Base-by-base conservation (phyloP, 2,329 filamentous ascomycete genomes). In the Lecanicillium sp. region DNA sequence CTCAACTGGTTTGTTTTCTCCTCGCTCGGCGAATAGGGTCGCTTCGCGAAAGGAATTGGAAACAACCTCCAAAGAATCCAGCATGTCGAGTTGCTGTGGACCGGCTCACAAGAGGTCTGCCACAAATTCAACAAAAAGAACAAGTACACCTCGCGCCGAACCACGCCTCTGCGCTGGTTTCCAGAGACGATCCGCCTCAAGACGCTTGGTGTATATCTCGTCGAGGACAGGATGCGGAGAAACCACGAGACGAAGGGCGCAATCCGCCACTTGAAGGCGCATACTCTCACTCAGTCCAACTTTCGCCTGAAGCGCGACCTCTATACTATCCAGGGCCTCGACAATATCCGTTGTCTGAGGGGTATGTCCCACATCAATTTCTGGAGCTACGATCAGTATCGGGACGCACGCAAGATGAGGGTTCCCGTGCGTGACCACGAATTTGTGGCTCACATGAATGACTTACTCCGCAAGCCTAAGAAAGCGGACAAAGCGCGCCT, bases 1-100 rank as follows among this genome's bases (percentile, higher is more conserved):
- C 51, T 60, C 2, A 78, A 78, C 53, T 71, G 60, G 0, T 77
- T 77, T 51, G 69, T 67, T 0, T 77, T 78, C 54, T 74, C 71
- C n/a, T 73, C 69, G n/a, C 58, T 78, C 0, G 74, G 74, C 38
- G 74, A 78, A 56, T 68, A 72, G 55, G 68, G 67, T 44, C 66
- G 71, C 36, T 78, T 78, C 53, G 66, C 64, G 45, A 55, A 54
- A 1, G 67, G 71, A 0, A 75, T 75, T 19, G 63, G 66, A 1
- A 54, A 60, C 3, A 65, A 70, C 0, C 50, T 69, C 1, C 64
- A 71, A n/a, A 61, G 72, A 0, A 35, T 77, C 0, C 70, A 69
- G 42, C 62, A 73, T 26, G 49, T 77, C 0, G 70, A 75, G 51
- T 35, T 77, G 0, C 55, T 72, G 2, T 73, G 68, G 60, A 55